Percentiles rank a stretch among this genome's conserved stretches.
These are phyloP conservation scores for Xylariomycetidae sp. DNA, from an alignment of 2,329 filamentous ascomycete genomes.

Conservation along the genomic window DNA sequence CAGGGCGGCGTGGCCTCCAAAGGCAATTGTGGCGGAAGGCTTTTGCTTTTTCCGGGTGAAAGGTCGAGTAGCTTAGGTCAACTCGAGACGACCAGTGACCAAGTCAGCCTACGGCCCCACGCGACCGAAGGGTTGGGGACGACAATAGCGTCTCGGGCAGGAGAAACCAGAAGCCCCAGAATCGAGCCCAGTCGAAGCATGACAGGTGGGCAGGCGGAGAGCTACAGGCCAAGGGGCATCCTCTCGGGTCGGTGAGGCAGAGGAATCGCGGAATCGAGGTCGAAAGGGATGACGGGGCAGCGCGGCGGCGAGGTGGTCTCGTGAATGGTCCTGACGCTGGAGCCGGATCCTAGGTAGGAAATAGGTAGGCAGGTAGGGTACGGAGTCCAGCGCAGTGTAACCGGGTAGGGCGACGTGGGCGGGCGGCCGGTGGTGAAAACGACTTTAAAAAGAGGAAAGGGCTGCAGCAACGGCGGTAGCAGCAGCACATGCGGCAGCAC, in stretches of 20 bases:
- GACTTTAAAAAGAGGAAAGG: conserved; percentile 1
- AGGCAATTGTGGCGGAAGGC: no score
- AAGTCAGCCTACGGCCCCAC: conserved; percentile 14
- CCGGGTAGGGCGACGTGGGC: not conserved
- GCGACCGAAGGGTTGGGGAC: conserved; percentile 19
- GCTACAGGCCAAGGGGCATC: conserved; percentile 8
- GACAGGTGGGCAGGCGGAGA: no score
- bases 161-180: conserved; percentile 22
- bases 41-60: conserved; percentile 2
- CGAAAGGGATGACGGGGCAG: no score
- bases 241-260: conserved; percentile 9
- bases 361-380: not conserved
- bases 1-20: no score
- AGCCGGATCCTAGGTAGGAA: not conserved
- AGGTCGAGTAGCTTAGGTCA: conserved; percentile 1
- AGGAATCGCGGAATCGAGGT: not conserved
- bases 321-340: no score
- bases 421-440: conserved; percentile 1
- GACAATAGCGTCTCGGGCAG: conserved; percentile 22
- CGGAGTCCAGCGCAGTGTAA: conserved; percentile 3
- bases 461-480: conserved; percentile 1
- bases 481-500: no score
- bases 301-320: no score
- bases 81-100: no score
- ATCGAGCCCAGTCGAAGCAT: conserved; percentile 19